Evolutionary conservation across 768 basidiomycete species (phyloP), one percentile per base, ranked within the genome.

Genomic region (Lactifluus volemus): DNA sequence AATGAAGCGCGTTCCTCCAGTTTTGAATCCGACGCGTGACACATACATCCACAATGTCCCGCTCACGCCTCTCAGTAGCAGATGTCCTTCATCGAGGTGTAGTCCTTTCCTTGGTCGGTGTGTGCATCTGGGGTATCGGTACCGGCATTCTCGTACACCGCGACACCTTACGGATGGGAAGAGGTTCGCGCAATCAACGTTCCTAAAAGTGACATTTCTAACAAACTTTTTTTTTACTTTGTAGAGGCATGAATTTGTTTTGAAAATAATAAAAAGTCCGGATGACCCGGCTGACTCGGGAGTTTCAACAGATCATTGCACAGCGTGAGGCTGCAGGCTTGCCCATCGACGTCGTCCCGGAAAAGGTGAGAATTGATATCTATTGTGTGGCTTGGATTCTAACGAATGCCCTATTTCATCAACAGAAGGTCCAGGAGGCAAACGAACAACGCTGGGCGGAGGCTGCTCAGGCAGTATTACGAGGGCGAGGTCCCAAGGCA

Each of bases 381-480:
- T 15, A 15, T 42, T 2, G 5, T 19, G 17, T 19, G 17, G 10
- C 38, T 38, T 38, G 38, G 32, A 11, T 38, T 38, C 12, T 58
- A 25, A 63, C 25, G 11, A n/a, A 34, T 19, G 1, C 41, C 15
- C 36, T 44, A 8, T 15, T 53, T 4, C 4, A 12, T 34, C 15
- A 49, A 49, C 48, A 63, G 61, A 63, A 63, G 54, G 61, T 58
- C 14, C 52, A 63, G 44, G 61, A 63, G 42, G 57, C 21, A n/a
- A 54, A 63, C 10, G 61, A 63, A 42, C 61, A 63, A 47, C 61
- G 56, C 14, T 63, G 56, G 61, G 56, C 61, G 42, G 51, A 63
- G 34, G 61, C 61, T 7, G 61, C 61, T 9, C 61, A 63, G 36
- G 61, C 61, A 41, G 52, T 63, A 12, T 38, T 63, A 32, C 57